Evolutionary conservation across 129 eudicot genomes (phyloP).

Genomic region (Flaveria linearis): DNA sequence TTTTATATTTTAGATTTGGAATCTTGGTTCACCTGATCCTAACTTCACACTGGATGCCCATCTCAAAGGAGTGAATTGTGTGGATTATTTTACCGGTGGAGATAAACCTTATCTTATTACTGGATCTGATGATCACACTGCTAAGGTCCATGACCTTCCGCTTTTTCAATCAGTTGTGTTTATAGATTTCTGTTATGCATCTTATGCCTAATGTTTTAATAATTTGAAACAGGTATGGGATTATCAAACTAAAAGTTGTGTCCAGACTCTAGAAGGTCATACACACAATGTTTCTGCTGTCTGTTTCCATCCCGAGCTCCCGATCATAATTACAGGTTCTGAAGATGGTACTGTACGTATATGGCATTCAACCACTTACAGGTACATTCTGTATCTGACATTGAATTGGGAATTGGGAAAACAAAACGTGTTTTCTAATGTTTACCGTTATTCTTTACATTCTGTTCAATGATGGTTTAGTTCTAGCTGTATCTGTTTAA

Average conservation of each 20-base stretch:
- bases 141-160: constrained; percentile 50
- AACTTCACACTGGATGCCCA: constrained; percentile 67
- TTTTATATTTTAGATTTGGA: constrained; percentile 58
- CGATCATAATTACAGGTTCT: constrained; percentile 76
- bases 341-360: constrained; percentile 94
- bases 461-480: constrained; percentile 6
- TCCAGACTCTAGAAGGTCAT: constrained; percentile 81
- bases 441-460: constrained; percentile 2
- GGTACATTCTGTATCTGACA: constrained; percentile 36
- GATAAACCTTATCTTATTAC: constrained; percentile 68
- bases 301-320: constrained; percentile 71
- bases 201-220: neutral
- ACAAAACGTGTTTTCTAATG: neutral
- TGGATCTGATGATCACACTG: constrained; percentile 91
- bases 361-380: constrained; percentile 95
- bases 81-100: constrained; percentile 66
- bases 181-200: constrained; percentile 6
- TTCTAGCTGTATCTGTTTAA: constrained; percentile 20
- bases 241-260: constrained; percentile 62
- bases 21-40: constrained; percentile 74
- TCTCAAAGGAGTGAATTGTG: constrained; percentile 79
- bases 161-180: constrained; percentile 12
- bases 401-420: neutral
- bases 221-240: constrained; percentile 65
- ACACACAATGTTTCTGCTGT: constrained; percentile 77